phyloP scores from a whole-genome alignment of 2,329 filamentous ascomycete genomes.

The Botrytis squamosa region DNA sequence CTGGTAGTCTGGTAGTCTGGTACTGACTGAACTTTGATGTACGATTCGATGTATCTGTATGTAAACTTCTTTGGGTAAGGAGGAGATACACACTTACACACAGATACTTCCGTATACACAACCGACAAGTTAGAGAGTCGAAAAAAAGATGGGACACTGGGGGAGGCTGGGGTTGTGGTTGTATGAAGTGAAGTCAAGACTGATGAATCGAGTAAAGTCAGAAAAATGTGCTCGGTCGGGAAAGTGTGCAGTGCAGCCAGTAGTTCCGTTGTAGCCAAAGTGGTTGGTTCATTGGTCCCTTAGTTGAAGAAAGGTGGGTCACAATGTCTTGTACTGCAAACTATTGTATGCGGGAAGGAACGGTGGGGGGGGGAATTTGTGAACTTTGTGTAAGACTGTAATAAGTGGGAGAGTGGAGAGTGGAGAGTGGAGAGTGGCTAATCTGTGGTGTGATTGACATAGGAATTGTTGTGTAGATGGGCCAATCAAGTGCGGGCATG shows the following conservation, averaged over 20 bases:
- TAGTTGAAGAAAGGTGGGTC: background rate
- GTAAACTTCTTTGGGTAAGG: background rate
- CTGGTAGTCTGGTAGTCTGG: too few relatives aligned
- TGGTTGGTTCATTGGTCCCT: slow-evolving; percentile 4
- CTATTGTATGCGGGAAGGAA: slow-evolving; percentile 19
- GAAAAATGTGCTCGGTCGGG: slow-evolving; percentile 15
- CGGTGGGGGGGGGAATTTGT: background rate
- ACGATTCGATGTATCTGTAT: background rate
- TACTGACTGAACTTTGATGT: background rate
- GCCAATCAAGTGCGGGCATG: background rate
- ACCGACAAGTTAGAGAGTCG: slow-evolving; percentile 15
- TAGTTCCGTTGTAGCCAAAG: background rate
- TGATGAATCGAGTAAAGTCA: background rate
- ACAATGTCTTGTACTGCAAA: slow-evolving; percentile 12
- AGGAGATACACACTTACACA: background rate
- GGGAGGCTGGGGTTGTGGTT: slow-evolving; percentile 16
- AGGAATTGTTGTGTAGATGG: background rate
- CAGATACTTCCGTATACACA: slow-evolving; percentile 7
- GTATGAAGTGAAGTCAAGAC: background rate
- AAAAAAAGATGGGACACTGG: slow-evolving; percentile 13
- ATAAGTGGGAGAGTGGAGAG: background rate
- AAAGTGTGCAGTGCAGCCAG: slow-evolving; percentile 14
- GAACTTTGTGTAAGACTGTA: background rate
- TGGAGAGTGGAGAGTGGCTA: background rate
- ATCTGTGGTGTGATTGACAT: background rate